phyloP scores from a whole-genome alignment of 2,329 filamentous ascomycete species.

The Verticillium dahliae region DNA sequence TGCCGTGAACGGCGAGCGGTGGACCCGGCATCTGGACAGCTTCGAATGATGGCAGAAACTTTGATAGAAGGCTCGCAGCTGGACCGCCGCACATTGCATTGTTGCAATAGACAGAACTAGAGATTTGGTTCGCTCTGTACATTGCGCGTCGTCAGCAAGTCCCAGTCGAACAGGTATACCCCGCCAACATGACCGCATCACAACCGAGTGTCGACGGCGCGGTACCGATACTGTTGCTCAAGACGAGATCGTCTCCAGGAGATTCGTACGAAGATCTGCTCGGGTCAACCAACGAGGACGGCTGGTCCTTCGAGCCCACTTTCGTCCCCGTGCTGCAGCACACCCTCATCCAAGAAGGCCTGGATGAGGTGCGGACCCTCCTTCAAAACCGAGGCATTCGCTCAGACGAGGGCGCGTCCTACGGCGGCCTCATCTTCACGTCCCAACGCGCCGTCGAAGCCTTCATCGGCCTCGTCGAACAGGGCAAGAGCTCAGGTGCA shows the following conservation, averaged over 20 bases:
- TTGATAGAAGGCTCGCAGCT: background rate
- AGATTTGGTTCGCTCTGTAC: background rate
- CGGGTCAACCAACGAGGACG: slow-evolving; percentile 29
- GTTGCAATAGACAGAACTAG: background rate
- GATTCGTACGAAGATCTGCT: slow-evolving; percentile 71
- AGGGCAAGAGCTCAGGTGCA: slow-evolving; percentile 34
- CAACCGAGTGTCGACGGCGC: slow-evolving; percentile 5
- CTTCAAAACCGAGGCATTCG: slow-evolving; percentile 39
- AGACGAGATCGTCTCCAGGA: slow-evolving; percentile 65
- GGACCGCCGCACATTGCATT: background rate
- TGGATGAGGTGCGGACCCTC: slow-evolving; percentile 44
- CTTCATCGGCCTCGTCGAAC: slow-evolving; percentile 55
- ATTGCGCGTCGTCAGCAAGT: too few relatives aligned
- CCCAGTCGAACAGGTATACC: background rate
- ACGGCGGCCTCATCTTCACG: slow-evolving; percentile 78
- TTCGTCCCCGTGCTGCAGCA: slow-evolving; percentile 78
- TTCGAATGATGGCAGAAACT: background rate
- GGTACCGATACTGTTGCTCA: slow-evolving; percentile 65
- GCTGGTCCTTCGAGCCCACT: slow-evolving; percentile 47
- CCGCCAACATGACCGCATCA: slow-evolving; percentile 6
- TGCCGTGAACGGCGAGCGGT: background rate
- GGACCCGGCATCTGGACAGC: background rate
- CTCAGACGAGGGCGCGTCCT: slow-evolving; percentile 29
- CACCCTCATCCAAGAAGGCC: slow-evolving; percentile 52
- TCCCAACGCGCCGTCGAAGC: slow-evolving; percentile 80